Conservation (phyloP, 345 rosid genomes). For the Euphorbia peplus region DNA sequence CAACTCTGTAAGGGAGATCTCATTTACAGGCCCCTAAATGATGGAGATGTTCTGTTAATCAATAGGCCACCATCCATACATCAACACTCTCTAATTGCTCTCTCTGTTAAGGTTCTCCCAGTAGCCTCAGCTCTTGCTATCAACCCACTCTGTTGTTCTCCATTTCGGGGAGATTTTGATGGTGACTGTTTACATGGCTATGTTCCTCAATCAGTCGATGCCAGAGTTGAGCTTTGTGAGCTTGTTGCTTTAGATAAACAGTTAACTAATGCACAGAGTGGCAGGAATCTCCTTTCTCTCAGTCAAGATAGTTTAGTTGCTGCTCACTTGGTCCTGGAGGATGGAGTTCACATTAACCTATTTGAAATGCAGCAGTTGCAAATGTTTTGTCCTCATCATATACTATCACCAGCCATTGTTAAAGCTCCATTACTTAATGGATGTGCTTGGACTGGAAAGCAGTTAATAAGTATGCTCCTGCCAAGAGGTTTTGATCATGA, state of each 20-base stretch:
- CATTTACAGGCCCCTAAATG: slow-evolving; percentile 55
- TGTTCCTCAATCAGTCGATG: slow-evolving; percentile 75
- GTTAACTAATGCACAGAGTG: slow-evolving; percentile 66
- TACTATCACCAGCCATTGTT: slow-evolving; percentile 45
- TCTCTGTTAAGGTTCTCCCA: slow-evolving; percentile 71
- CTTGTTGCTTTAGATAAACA: slow-evolving; percentile 83
- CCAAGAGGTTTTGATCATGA: slow-evolving; percentile 61
- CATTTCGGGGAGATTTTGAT: slow-evolving; percentile 92
- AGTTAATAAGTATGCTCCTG: slow-evolving; percentile 71
- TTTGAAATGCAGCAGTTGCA: slow-evolving; percentile 75
- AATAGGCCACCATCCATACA: slow-evolving; percentile 96
- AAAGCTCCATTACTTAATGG: slow-evolving; percentile 37
- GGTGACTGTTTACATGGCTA: slow-evolving; percentile 97
- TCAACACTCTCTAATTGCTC: slow-evolving; percentile 79
- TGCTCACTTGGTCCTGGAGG: slow-evolving; percentile 66
- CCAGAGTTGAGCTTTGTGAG: slow-evolving; percentile 72
- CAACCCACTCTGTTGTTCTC: slow-evolving; percentile 84
- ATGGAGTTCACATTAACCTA: slow-evolving; percentile 37
- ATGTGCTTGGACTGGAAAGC: slow-evolving; percentile 80
- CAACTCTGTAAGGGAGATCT: slow-evolving; percentile 62
- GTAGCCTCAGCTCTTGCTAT: slow-evolving; percentile 64
- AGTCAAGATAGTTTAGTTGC: slow-evolving; percentile 84
- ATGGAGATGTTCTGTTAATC: slow-evolving; percentile 75
- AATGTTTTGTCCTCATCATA: slow-evolving; percentile 56
- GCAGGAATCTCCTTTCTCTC: slow-evolving; percentile 64